Conservation (phyloP, 2,329 filamentous ascomycete species). For the Xylariaceae sp. region DNA sequence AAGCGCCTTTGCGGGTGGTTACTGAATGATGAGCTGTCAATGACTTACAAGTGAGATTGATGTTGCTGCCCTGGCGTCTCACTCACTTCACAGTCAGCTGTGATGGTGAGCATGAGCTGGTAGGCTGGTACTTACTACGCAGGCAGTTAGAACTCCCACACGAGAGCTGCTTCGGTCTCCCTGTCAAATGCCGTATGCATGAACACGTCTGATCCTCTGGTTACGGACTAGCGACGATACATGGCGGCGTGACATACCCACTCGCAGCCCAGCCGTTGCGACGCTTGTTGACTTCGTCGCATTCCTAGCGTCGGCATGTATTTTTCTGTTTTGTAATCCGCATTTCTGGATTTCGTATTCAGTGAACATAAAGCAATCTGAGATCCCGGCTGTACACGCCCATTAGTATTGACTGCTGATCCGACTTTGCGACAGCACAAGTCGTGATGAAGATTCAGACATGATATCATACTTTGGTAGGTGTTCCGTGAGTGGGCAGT, state of each 20-base stretch:
- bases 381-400: constrained; percentile 39
- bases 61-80: not conserved
- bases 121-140: no score
- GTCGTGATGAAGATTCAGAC: constrained; percentile 15
- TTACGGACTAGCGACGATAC: not conserved
- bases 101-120: no score
- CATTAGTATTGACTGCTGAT: constrained; percentile 34
- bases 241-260: not conserved
- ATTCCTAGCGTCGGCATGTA: not conserved
- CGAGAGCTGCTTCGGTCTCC: not conserved
- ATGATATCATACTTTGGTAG: no score
- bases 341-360: not conserved
- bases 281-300: not conserved
- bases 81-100: not conserved
- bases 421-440: constrained; percentile 36
- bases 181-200: not conserved
- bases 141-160: no score
- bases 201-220: not conserved
- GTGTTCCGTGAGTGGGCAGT: no score
- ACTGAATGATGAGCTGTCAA: constrained; percentile 12
- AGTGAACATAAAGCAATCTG: constrained; percentile 11
- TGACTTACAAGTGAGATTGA: constrained; percentile 24
- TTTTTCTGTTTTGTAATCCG: not conserved
- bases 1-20: not conserved
- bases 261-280: no score